Percentiles rank a stretch among this genome's conserved stretches.
These are phyloP conservation scores for Saccharomyces hybrid DNA, from an alignment of 1,139 yeast species.

Conservation along the genomic window DNA sequence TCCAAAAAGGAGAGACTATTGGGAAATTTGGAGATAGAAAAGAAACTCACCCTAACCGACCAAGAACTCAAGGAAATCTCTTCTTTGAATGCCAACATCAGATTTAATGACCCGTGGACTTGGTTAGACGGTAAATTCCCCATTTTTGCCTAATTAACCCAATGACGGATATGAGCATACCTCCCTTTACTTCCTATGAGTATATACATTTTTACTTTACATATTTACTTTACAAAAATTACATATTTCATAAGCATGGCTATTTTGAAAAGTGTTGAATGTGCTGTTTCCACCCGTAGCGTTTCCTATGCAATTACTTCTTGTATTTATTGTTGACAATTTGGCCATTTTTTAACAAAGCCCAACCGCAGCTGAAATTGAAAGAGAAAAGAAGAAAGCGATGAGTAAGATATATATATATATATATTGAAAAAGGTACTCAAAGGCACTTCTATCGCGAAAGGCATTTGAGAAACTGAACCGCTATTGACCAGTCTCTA, in stretches of 20 bases:
- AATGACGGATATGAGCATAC: background rate
- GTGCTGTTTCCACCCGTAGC: background rate
- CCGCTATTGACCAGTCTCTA: too few species aligned
- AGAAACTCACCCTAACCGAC: constrained; percentile 42
- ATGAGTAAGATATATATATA: background rate
- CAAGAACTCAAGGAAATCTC: constrained; percentile 48
- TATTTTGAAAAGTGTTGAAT: background rate
- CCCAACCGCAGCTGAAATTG: background rate
- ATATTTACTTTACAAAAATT: background rate
- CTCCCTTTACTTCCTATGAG: background rate
- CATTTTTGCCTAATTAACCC: constrained; percentile 19
- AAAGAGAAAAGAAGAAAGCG: background rate
- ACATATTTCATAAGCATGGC: background rate
- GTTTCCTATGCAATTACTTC: background rate
- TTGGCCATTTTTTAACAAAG: background rate
- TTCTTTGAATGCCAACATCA: constrained; percentile 54
- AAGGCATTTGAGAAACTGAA: background rate
- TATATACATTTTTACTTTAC: background rate
- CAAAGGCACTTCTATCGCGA: background rate
- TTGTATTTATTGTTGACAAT: background rate
- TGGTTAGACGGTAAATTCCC: constrained; percentile 42
- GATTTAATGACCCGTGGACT: constrained; percentile 82
- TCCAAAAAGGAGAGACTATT: constrained; percentile 53
- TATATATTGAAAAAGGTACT: background rate
- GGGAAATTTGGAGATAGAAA: constrained; percentile 50